Evolutionary conservation across 1,139 yeast species (phyloP).

Genomic region (Diutina pseudorugosa): DNA sequence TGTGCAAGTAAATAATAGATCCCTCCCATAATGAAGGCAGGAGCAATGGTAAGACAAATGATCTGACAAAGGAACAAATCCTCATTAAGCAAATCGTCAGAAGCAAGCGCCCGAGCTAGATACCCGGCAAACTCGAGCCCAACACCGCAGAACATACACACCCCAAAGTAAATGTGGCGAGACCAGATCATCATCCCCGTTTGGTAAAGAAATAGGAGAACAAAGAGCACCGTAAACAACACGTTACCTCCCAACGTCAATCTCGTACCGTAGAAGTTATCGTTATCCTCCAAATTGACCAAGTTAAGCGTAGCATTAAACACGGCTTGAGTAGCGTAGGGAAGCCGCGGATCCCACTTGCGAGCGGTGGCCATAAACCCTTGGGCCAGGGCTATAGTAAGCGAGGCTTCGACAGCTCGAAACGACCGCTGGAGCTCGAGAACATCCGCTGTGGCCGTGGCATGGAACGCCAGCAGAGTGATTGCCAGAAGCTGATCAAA

Average conservation of each 20-base stretch:
- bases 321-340: background rate
- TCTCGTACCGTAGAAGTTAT: slow-evolving; percentile 8
- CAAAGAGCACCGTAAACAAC: slow-evolving; percentile 8
- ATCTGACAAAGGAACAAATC: slow-evolving; percentile 21
- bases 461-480: background rate
- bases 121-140: slow-evolving; percentile 16
- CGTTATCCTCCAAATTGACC: background rate
- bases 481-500: background rate
- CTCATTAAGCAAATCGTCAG: slow-evolving; percentile 10
- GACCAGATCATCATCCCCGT: slow-evolving; percentile 7
- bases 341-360: background rate
- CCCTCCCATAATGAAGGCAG: slow-evolving; percentile 30
- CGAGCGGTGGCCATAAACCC: background rate
- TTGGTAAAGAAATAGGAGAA: slow-evolving; percentile 7
- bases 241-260: slow-evolving; percentile 8
- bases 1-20: slow-evolving; percentile 25
- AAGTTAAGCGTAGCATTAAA: background rate
- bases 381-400: background rate
- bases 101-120: slow-evolving; percentile 13
- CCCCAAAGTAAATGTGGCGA: slow-evolving; percentile 11
- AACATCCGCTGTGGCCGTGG: background rate
- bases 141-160: slow-evolving; percentile 11
- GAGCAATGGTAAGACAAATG: slow-evolving; percentile 24
- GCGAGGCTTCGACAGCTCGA: background rate
- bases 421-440: background rate